These are phyloP conservation scores for carrot (Daucus carota) DNA, from an alignment of 129 eudicot genomes.

Conservation along the genomic window DNA sequence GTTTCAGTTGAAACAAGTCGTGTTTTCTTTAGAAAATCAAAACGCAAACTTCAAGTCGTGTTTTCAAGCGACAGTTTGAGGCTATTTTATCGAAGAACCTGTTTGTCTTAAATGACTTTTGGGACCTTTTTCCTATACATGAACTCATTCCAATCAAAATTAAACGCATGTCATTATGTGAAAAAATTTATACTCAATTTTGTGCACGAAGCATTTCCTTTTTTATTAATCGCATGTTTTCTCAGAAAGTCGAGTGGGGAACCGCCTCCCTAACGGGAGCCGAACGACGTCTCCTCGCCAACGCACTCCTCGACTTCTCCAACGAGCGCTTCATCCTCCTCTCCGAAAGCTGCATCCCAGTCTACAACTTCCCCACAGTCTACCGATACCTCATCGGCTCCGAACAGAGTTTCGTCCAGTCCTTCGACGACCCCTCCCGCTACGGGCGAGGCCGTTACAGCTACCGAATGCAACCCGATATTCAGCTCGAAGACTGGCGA, in stretches of 20 bases:
- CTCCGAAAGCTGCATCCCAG: slow-evolving; percentile 84
- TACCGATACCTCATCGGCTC: slow-evolving; percentile 55
- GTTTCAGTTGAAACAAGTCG: no score
- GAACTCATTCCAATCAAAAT: no score
- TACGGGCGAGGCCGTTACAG: slow-evolving; percentile 76
- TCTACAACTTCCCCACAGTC: slow-evolving; percentile 56
- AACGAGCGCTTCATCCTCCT: slow-evolving; percentile 73
- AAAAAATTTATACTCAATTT: no score
- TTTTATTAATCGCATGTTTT: neutral
- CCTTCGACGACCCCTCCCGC: slow-evolving; percentile 60
- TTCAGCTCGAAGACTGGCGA: slow-evolving; percentile 56
- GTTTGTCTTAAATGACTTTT: no score
- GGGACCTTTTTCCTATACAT: no score
- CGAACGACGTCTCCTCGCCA: slow-evolving; percentile 62
- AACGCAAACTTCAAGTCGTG: no score
- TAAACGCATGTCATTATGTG: no score
- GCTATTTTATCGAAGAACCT: no score
- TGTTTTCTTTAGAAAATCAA: no score
- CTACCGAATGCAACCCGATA: slow-evolving; percentile 52
- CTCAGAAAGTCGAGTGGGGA: slow-evolving; percentile 68
- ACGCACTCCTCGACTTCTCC: slow-evolving; percentile 79
- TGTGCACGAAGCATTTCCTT: no score
- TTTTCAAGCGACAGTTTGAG: no score
- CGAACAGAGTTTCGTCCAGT: slow-evolving; percentile 48
- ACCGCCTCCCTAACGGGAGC: slow-evolving; percentile 63